Evolutionary conservation across 352 stramenopile species (phyloP).

Genomic region (Globisporangium sylvaticum): DNA sequence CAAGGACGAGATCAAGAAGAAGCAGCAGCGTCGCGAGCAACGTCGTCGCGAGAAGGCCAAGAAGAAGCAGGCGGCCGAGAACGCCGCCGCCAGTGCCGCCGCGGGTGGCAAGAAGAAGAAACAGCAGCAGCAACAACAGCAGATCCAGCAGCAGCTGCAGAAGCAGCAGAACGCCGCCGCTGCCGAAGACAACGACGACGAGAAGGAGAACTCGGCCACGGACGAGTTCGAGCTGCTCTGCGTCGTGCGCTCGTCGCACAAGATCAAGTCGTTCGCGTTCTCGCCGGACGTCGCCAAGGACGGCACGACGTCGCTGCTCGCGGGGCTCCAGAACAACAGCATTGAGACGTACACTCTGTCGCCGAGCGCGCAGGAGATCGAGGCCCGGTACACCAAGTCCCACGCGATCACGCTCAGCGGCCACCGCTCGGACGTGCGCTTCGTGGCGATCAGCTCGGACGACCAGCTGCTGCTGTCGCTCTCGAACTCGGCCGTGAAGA

Average conservation of each 20-base stretch:
- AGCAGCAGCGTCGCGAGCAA: slow-evolving; percentile 87
- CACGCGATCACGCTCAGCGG: slow-evolving; percentile 77
- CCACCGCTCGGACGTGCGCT: slow-evolving; percentile 91
- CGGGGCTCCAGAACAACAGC: slow-evolving; percentile 90
- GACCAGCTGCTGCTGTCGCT: slow-evolving; percentile 89
- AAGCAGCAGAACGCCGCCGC: slow-evolving; percentile 15
- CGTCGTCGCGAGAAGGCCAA: slow-evolving; percentile 85
- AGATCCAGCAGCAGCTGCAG: slow-evolving; percentile 29
- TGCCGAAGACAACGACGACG: slow-evolving; percentile 38
- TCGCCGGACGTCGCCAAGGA: slow-evolving; percentile 80
- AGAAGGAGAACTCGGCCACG: slow-evolving; percentile 57
- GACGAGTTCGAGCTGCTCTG: slow-evolving; percentile 86
- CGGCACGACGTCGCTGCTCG: slow-evolving; percentile 74
- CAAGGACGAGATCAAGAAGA: slow-evolving; percentile 88
- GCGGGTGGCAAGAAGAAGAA: slow-evolving; percentile 20
- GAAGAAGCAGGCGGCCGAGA: slow-evolving; percentile 55
- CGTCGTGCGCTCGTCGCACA: slow-evolving; percentile 79
- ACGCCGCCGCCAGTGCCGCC: slow-evolving; percentile 14
- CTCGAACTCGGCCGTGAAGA: slow-evolving; percentile 85
- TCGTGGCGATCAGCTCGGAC: slow-evolving; percentile 85
- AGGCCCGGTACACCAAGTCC: slow-evolving; percentile 59
- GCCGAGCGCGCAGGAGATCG: slow-evolving; percentile 51
- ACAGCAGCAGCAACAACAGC: slow-evolving; percentile 19
- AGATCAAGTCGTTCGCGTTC: slow-evolving; percentile 87
- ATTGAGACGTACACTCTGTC: slow-evolving; percentile 87